Evolutionary conservation across 1,139 yeast species (phyloP).

Genomic region (Kodamaea ohmeri): DNA sequence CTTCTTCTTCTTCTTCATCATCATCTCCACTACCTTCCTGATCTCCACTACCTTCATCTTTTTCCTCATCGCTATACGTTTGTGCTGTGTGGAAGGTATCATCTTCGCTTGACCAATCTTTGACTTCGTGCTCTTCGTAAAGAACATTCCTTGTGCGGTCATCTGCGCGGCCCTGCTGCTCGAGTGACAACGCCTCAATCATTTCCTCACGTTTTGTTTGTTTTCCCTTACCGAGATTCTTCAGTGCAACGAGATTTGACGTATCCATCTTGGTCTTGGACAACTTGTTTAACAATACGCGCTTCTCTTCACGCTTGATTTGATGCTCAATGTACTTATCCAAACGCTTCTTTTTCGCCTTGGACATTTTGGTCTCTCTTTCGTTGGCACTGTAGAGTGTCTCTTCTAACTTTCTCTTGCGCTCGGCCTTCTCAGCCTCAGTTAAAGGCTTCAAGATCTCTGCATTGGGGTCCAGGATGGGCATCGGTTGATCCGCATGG

Average conservation of each 20-base stretch:
- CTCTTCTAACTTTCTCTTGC: constrained; percentile 65
- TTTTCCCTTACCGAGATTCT: constrained; percentile 73
- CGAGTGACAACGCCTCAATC: constrained; percentile 71
- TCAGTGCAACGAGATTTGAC: constrained; percentile 62
- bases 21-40: constrained; percentile 4
- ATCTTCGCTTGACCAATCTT: constrained; percentile 47
- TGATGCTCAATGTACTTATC: constrained; percentile 86
- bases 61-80: not conserved
- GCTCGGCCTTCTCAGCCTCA: constrained; percentile 57
- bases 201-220: constrained; percentile 70
- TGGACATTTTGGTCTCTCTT: constrained; percentile 64
- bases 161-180: constrained; percentile 68
- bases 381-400: constrained; percentile 52
- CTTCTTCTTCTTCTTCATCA: constrained; percentile 14
- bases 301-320: constrained; percentile 84
- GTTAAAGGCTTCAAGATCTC: constrained; percentile 52
- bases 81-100: constrained; percentile 1
- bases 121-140: constrained; percentile 67
- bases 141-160: constrained; percentile 61
- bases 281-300: constrained; percentile 69
- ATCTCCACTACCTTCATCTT: constrained; percentile 1
- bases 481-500: constrained; percentile 3
- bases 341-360: constrained; percentile 71
- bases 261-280: constrained; percentile 74
- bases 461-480: constrained; percentile 54